Evolutionary conservation across 2,329 filamentous ascomycete species (phyloP), one percentile per base, ranked within the genome.

Genomic region (Phialophora verrucosa): DNA sequence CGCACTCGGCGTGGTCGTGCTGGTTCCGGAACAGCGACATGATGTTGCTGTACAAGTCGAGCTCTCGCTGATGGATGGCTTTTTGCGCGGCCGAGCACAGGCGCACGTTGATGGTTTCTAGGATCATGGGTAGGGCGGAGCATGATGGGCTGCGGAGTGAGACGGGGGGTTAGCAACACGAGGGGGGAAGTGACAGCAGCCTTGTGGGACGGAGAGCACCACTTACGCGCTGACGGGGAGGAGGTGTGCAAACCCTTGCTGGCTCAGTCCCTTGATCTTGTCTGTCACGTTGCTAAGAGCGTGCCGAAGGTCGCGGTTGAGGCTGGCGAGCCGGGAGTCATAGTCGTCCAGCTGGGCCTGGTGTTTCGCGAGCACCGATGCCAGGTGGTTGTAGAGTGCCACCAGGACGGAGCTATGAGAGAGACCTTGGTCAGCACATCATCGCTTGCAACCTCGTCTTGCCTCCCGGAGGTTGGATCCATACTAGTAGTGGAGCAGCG

Each of bases 401-500:
- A 49, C 44, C 44, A 49, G 44, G 44, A 49, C 44, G 20, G 23
- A 25, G 27, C n/a, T 57, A 31, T 55, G 51, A 55, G 51, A 55
- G 51, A 55, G 51, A 55, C 31, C 11, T 55, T 56, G 4, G 14
- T 31, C 53, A 56, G 53, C 14, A 56, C 23, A 56, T 31, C 53
- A 49, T 49, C 44, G 44, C 44, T 49, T 20, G 29, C 29, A 31
- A 31, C 29, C 29, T 8, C 7, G 29, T 31, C 29, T 31, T 31
- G 14, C 44, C 44, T 2, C 20, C 1, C 44, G 44, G 44, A 49
- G 14, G 44, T 20, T 49, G 20, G 20, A 20, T 56, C n/a, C 54
- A 57, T 57, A 57, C 54, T 57, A 57, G 54, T 57, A 57, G 54
- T 57, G 54, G 54, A 57, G 17, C 54, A 57, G 23, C 29, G 54